phyloP scores from a whole-genome alignment of 106 monocot species.

The Dioscorea alata region DNA sequence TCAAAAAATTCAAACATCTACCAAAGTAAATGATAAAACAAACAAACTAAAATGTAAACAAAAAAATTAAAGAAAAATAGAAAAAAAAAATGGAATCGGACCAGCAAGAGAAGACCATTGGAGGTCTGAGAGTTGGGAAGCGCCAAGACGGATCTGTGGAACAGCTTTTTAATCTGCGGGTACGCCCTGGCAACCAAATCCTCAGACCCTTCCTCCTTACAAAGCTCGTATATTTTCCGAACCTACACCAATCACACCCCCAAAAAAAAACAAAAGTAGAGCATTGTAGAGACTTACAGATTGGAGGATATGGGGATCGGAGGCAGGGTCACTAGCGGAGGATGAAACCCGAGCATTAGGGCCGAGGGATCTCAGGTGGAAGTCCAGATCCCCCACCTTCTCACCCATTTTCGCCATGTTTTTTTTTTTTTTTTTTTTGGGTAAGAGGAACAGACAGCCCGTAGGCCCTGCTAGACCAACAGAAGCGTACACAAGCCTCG shows the following conservation, averaged over 20 bases:
- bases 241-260: conserved; percentile 34
- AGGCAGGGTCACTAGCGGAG: conserved; percentile 60
- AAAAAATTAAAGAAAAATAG: too few species aligned
- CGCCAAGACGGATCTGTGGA: conserved; percentile 59
- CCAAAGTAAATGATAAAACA: too few species aligned
- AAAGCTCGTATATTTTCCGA: conserved; percentile 65
- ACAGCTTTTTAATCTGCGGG: conserved; percentile 82
- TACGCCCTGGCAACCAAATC: conserved; percentile 77
- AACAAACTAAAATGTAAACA: too few species aligned
- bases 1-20: too few species aligned
- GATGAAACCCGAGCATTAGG: conserved; percentile 65
- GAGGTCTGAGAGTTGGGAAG: conserved; percentile 57
- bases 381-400: conserved; percentile 39
- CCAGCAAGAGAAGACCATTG: conserved; percentile 66
- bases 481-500: too few species aligned
- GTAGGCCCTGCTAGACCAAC: too few species aligned
- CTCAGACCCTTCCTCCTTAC: conserved; percentile 61
- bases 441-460: too few species aligned
- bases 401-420: neutral
- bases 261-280: neutral
- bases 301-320: conserved; percentile 76
- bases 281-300: conserved; percentile 29
- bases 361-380: conserved; percentile 86
- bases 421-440: too few species aligned
- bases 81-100: neutral